Evolutionary conservation across 228 moss, liverwort and hornwort genomes (phyloP).

Genomic region (Sphagnum fallax): DNA sequence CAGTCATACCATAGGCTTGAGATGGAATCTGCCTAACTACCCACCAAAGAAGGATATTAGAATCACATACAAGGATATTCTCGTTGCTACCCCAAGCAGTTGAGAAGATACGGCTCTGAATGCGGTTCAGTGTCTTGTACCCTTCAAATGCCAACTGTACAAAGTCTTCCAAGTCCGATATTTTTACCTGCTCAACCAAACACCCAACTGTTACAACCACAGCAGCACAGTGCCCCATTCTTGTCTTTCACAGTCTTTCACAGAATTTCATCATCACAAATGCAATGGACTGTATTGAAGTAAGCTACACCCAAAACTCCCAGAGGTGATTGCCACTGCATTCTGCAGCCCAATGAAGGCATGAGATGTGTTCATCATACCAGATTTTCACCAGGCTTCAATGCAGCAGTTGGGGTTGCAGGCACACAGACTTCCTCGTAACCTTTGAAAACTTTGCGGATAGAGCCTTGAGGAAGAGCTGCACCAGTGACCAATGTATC

Average conservation of each 20-base stretch:
- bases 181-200: slow-evolving; percentile 52
- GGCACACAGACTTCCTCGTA: slow-evolving; percentile 98
- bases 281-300: too few species aligned
- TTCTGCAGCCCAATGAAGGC: too few species aligned
- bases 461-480: slow-evolving; percentile 72
- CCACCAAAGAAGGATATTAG: too few species aligned
- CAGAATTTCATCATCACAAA: too few species aligned
- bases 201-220: background rate
- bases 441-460: slow-evolving; percentile 74
- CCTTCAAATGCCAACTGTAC: slow-evolving; percentile 93
- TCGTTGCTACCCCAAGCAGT: slow-evolving; percentile 89
- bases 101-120: slow-evolving; percentile 85
- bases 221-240: background rate
- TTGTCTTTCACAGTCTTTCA: background rate
- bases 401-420: slow-evolving; percentile 68
- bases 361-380: slow-evolving; percentile 18
- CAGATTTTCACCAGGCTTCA: slow-evolving; percentile 76
- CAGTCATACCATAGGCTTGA: too few species aligned
- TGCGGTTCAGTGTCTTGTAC: slow-evolving; percentile 76
- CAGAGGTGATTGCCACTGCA: too few species aligned
- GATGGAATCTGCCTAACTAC: too few species aligned
- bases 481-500: slow-evolving; percentile 54
- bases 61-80: slow-evolving; percentile 74
- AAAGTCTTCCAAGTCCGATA: slow-evolving; percentile 84
- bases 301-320: too few species aligned